Base-by-base conservation (phyloP, 768 basidiomycete species). In the Agaricus blazei region DNA sequence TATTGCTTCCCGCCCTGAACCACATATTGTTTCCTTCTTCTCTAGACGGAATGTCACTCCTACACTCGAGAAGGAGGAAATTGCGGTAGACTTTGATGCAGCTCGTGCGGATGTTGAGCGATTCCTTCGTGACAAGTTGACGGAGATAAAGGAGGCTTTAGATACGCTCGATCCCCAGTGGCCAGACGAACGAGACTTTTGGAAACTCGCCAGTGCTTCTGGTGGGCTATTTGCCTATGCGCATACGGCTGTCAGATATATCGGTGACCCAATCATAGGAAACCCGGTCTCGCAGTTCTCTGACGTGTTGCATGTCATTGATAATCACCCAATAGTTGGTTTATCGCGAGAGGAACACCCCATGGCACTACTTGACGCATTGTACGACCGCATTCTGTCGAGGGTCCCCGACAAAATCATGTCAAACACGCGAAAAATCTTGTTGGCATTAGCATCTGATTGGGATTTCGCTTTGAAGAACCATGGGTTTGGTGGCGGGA, bases 1-100 rank as follows among this genome's bases (percentile, higher is more conserved):
- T 11, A 60, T 69, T 31, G 57, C 63, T 1, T 66, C 66, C 49
- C 58, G 69, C 2, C 66, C 67, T 9, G 70, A 69, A 38, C 48
- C 59, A 3, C 56, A 63, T n/a, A 62, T 70, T 9, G 31, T 28
- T 4, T 43, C 57, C 0, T 42, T 43, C 8, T 64, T 67, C 28
- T n/a, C 48, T 31, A 23, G 31, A 3, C 14, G 11, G 1, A 15
- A 36, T 14, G n/a, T 55, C 0, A 28, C 28, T 11, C 4, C n/a
- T 3, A 48, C 42, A 27, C 52, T 51, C 14, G 15, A 40, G 24
- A 28, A 36, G 11, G 47, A 60, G 9, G 37, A 43, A 15, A 51
- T 59, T 4, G 50, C 47, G 28, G 52, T 55, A 19, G 54, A 60
- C 34, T 56, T 59, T 11, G 27, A 57, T 3, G 49, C 56, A 9